A percentile compares a stretch with the other conserved stretches of the same genome.
phyloP scores from a whole-genome alignment of 1,284 basidiomycete species.

The Cutaneotrichosporon sp. region DNA sequence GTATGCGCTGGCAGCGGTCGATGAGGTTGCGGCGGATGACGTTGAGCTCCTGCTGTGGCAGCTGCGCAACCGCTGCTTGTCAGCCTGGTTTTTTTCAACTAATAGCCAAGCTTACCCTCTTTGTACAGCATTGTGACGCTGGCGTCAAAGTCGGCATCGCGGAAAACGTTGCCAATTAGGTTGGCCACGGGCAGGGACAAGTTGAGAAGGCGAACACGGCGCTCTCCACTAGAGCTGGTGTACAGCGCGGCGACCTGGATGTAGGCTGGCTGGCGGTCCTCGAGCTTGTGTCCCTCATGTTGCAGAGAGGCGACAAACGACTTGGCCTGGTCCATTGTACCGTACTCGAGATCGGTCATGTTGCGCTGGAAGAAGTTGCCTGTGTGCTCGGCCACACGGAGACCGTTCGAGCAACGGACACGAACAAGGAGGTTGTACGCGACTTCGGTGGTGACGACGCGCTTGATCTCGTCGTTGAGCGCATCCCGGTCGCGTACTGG shows the following conservation, averaged over 20 bases:
- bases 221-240: conserved; percentile 70
- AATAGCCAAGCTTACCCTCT: conserved; percentile 56
- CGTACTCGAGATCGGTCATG: conserved; percentile 72
- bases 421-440: conserved; percentile 77
- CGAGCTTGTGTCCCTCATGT: conserved; percentile 57
- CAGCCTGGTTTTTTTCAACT: conserved; percentile 1
- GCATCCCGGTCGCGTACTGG: conserved; percentile 62
- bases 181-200: conserved; percentile 73
- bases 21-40: conserved; percentile 79
- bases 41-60: conserved; percentile 60
- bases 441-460: conserved; percentile 66
- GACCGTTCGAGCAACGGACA: conserved; percentile 78
- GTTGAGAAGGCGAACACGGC: conserved; percentile 82
- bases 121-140: conserved; percentile 70
- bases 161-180: conserved; percentile 86
- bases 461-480: conserved; percentile 66
- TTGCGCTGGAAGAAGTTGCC: conserved; percentile 79
- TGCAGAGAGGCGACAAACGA: conserved; percentile 65
- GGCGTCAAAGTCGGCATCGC: conserved; percentile 86
- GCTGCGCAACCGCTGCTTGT: conserved; percentile 61
- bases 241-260: conserved; percentile 90
- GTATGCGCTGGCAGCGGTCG: conserved; percentile 74
- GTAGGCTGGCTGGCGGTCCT: conserved; percentile 70
- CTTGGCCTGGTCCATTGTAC: conserved; percentile 74
- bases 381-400: conserved; percentile 65